Evolutionary conservation across 371 early-diverging fungal genomes (phyloP), one percentile per base, ranked within the genome.

Genomic region (Lichtheimia hyalospora): DNA sequence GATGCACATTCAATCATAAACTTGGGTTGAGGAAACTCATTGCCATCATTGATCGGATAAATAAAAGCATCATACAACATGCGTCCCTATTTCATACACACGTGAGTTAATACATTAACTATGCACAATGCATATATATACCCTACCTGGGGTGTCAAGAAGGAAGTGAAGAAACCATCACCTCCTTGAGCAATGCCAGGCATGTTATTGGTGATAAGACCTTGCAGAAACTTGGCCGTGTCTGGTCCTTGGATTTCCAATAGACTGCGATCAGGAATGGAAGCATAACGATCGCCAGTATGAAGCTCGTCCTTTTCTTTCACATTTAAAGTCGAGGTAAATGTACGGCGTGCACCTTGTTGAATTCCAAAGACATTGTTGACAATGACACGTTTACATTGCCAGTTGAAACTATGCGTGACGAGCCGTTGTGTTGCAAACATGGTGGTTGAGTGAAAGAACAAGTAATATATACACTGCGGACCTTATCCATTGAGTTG

Each of bases 141-240:
- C 77, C n/a, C n/a, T n/a, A 91, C 92, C 73, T 93, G 89, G 39
- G 95, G 89, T 18, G 85, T 83, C 57, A 95, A 76, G 70, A 95
- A 94, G 4, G 78, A 81, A 43, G 88, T 67, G 60, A 82, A 84
- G 58, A 87, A 80, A 2, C 92, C 93, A 53, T 85, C 77, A 2
- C 93, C 91, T 21, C 92, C 90, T 12, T 74, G 66, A 18, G 86
- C 85, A 42, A 92, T 79, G 39, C 62, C 59, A 1, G 84, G 79
- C 89, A 96, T 93, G 67, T 95, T 82, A 75, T 96, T 94, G 15
- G 96, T 96, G 51, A 87, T 85, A 62, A 96, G 78, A 5, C 97
- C 97, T 61, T 96, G 93, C 49, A 96, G 73, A 66, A 94, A 95
- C 68, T 89, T 88, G 51, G 82, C 61, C 0, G 91, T 81, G 59